Evolutionary conservation across 495 filamentous ascomycete genomes (phyloP), one percentile per base, ranked within the genome.

Genomic region (Xylaria longipes): DNA sequence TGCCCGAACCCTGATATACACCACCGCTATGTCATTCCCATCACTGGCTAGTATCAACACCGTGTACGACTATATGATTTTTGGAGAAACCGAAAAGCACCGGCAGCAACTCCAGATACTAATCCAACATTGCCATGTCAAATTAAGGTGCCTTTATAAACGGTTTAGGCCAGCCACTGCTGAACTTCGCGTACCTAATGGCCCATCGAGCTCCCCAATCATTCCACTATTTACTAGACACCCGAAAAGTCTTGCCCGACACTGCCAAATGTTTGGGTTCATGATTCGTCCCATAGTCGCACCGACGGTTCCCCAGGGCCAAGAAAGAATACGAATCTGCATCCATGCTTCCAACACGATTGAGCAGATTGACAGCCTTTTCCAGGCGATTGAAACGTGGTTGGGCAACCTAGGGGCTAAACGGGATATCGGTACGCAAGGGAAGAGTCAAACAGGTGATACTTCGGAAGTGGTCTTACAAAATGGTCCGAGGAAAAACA

Each of bases 1-100:
- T 70, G 87, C 88, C 22, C 83, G 87, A 17, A 84, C 82, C 2
- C 76, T 91, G 22, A 90, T 91, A 37, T 91, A 91, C 74, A 89
- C 87, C 0, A 91, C 89, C 0, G 82, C 84, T 41, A 84, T 89
- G 83, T 79, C 85, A 4, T 88, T 87, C 52, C 86, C 89, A 3
- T 76, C 83, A 1, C 76, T 91, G 33, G 84, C 79, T 7, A 84
- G 81, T 56, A 87, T 91, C 58, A 75, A 79, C 57, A 80, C 80
- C 0, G 79, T 81, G 5, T 91, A 90, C 71, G 68, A 78, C 9
- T 82, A 88, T 41, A 77, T 91, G n/a, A 74, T 77, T 4, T 73
- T 76, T 17, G 85, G 85, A 15, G 70, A 77, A 50, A 84, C 86
- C 5, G 78, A 81, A 31, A 61, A 76, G 25, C 79, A 83, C 65